phyloP scores from a whole-genome alignment of 1,284 basidiomycete species.

The Puccinia novopanici region DNA sequence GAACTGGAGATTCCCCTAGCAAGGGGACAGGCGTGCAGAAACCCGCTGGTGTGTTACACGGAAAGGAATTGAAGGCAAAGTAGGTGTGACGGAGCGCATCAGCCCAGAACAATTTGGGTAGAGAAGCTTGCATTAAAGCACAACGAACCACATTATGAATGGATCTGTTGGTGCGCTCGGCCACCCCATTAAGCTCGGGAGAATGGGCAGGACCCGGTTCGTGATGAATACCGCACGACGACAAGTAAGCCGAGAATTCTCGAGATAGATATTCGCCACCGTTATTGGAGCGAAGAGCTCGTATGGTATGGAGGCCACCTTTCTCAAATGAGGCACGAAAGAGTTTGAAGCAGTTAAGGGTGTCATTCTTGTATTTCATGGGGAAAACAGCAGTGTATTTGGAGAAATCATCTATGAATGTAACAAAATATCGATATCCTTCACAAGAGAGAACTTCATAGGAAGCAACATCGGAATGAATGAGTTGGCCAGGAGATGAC shows the following conservation, averaged over 20 bases:
- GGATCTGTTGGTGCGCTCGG: constrained; percentile 54
- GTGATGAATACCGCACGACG: constrained; percentile 56
- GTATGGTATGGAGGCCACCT: constrained; percentile 55
- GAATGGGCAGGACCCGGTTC: constrained; percentile 60
- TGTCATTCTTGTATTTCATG: neutral
- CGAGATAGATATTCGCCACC: constrained; percentile 57
- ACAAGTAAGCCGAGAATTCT: constrained; percentile 57
- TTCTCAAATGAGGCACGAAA: constrained; percentile 54
- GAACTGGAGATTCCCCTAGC: neutral
- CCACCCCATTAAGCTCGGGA: constrained; percentile 58
- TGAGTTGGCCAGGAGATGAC: neutral
- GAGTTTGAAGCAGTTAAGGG: too few species aligned
- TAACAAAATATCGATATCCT: too few species aligned
- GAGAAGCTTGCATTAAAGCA: neutral
- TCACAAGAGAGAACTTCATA: too few species aligned
- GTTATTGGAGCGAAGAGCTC: constrained; percentile 58
- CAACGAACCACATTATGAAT: neutral
- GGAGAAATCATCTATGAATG: too few species aligned
- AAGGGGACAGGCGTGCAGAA: neutral
- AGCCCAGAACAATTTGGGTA: constrained; percentile 16
- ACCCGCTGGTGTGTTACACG: constrained; percentile 13
- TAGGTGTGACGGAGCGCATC: constrained; percentile 52
- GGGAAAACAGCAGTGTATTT: too few species aligned
- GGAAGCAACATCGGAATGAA: too few species aligned
- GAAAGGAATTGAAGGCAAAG: constrained; percentile 53